Conservation (phyloP, 495 filamentous ascomycete genomes). For the Trichoderma erinaceum region DNA sequence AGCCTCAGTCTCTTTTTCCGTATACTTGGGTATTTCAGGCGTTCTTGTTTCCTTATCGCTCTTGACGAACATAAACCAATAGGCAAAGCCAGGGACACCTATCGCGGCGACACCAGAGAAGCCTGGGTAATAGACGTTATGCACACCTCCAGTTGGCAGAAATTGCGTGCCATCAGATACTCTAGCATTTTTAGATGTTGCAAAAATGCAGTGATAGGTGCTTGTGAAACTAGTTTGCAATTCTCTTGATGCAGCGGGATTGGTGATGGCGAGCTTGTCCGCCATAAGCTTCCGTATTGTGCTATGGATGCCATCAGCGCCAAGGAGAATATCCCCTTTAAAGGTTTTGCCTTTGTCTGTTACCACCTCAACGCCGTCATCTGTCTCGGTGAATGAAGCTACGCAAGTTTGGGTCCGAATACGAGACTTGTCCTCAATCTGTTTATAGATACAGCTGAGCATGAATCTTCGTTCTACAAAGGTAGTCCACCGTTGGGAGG, state of each 20-base stretch:
- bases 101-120: slow-evolving; percentile 21
- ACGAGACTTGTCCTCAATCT: slow-evolving; percentile 22
- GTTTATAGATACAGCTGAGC: slow-evolving; percentile 20
- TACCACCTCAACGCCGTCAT: slow-evolving; percentile 21
- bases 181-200: slow-evolving; percentile 20
- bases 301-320: slow-evolving; percentile 24
- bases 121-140: slow-evolving; percentile 21
- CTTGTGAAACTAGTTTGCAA: slow-evolving; percentile 17
- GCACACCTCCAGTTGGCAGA: slow-evolving; percentile 18
- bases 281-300: slow-evolving; percentile 22
- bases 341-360: slow-evolving; percentile 21
- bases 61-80: slow-evolving; percentile 29
- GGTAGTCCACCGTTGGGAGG: slow-evolving; percentile 2
- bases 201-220: slow-evolving; percentile 23
- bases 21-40: slow-evolving; percentile 20
- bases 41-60: slow-evolving; percentile 18
- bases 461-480: slow-evolving; percentile 23
- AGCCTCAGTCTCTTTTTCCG: slow-evolving; percentile 18
- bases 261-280: slow-evolving; percentile 16
- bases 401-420: slow-evolving; percentile 18
- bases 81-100: slow-evolving; percentile 20
- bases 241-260: slow-evolving; percentile 15
- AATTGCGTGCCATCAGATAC: neutral
- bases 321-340: slow-evolving; percentile 23
- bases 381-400: slow-evolving; percentile 19